A percentile compares a stretch with the other conserved stretches of the same genome.
phyloP scores from a whole-genome alignment of 2,329 filamentous ascomycete species.

The Neofusicoccum cordaticola region DNA sequence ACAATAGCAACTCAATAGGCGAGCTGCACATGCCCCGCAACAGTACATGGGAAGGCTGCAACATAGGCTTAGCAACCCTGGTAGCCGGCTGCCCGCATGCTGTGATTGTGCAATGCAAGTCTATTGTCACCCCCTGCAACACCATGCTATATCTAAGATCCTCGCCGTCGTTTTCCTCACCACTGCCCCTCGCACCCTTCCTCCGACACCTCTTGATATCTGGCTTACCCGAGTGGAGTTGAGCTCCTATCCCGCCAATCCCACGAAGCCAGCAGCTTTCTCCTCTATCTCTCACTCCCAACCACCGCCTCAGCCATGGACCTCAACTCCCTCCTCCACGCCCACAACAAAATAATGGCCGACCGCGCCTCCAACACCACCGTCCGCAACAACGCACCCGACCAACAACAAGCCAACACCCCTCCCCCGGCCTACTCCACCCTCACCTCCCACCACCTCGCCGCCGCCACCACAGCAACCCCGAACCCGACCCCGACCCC shows the following conservation, averaged over 20 bases:
- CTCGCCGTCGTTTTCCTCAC: background rate
- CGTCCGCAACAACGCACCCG: background rate
- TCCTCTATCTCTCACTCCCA: background rate
- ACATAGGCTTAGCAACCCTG: background rate
- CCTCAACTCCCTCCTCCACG: constrained; percentile 7
- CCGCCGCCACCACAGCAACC: background rate
- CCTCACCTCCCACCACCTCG: background rate
- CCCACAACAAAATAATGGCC: constrained; percentile 12
- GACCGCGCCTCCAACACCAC: background rate
- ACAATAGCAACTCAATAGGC: background rate
- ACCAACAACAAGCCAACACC: background rate
- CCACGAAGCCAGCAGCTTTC: too few relatives aligned
- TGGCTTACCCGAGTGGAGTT: background rate
- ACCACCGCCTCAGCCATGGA: background rate
- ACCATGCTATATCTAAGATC: background rate
- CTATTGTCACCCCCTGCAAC: constrained; percentile 7
- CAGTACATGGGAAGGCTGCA: background rate
- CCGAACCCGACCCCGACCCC: background rate
- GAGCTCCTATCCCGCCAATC: background rate
- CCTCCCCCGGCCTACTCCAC: background rate
- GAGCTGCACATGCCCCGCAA: background rate
- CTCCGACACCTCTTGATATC: background rate
- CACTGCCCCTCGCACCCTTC: background rate
- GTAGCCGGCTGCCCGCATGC: background rate
- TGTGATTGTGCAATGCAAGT: background rate